Evolutionary conservation across 805 yeast species (phyloP), one percentile per base, ranked within the genome.

Genomic region (Schwanniomyces pseudopolymorphus): DNA sequence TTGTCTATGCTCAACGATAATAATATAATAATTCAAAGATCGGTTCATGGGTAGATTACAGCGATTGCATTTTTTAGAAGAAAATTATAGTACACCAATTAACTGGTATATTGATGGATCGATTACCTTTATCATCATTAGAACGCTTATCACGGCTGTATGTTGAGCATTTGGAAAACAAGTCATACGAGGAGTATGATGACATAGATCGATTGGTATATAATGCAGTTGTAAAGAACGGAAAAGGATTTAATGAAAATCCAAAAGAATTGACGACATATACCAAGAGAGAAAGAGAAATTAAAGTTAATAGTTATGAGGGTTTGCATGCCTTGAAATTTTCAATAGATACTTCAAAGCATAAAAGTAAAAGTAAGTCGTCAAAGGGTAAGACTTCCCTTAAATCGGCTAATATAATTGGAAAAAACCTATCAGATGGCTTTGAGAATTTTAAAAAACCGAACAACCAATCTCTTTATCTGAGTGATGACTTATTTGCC

Each of bases 201-300:
- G 21, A 26, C 9, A n/a, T 21, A 16, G 31, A 39, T 27, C 14
- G 16, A 9, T 39, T 20, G 14, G 9, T 13, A 10, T 16, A 14
- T n/a, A 20, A 27, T 17, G 42, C 33, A 39, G 19, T 17, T 16
- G 21, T 26, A 5, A n/a, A 39, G 8, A 25, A 27, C 21, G 42
- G 21, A 5, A 16, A 9, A 24, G 28, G 28, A 6, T 16, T 22
- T 24, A 26, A 40, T 25, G 45, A 43, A 9, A 45, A 49, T 4
- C 45, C 43, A n/a, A 37, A 40, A 17, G 50, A 46, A 39, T 21
- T 46, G 20, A 28, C 33, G 43, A 67, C 75, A 46, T 85, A 83
- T 49, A 84, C 90, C 49, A 79, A 72, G 60, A 77, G 87, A 8
- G 81, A 84, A 54, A 89, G 89, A 50, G 51, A 57, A 16, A 55